Evolutionary conservation across 768 basidiomycete species (phyloP), one percentile per base, ranked within the genome.

Genomic region (Mycena amicta): DNA sequence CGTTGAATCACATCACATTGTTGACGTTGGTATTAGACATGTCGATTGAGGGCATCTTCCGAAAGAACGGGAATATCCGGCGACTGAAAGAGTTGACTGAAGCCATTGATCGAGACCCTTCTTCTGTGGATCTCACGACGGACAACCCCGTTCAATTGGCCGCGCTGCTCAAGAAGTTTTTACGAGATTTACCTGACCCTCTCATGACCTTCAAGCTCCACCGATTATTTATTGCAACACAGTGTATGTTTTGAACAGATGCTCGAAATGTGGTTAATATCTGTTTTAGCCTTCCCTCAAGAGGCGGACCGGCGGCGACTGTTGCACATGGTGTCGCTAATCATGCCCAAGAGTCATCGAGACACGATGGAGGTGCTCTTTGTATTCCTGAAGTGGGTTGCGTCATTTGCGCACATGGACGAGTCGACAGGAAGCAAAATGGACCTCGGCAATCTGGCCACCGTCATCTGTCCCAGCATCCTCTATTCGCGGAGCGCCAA

Each of bases 311-410:
- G 94, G 46, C 84, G 83, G 65, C 88, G 91, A 52, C 83, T 89
- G 67, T 81, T 98, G 26, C 95, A 98, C 71, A 81, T 96, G 64
- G 79, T 95, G 16, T 89, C 89, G 40, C 77, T 95, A 56, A 78
- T 98, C 6, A 76, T 99, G 68, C 97, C 97, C 30, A 94, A 93
- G 75, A 84, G 86, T 60, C 93, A 99, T 72, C 88, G 97, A 62
- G 97, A 99, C 74, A 98, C 96, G 20, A 87, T 97, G 85, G 97
- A 99, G 74, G 93, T 97, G 51, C 78, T 99, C 51, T 98, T 97
- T 70, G 95, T 97, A 28, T 99, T 99, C 79, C 82, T 99, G 64
- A 97, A 98, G 75, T 99, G 97, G 97, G 97, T 99, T 12, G 96
- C 96, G 11, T 97, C 95, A 2, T 99, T 99, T 72, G 94, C 97